These are phyloP conservation scores for Senecio squalidus DNA, from an alignment of 140 eudicot genomes.

Conservation along the genomic window DNA sequence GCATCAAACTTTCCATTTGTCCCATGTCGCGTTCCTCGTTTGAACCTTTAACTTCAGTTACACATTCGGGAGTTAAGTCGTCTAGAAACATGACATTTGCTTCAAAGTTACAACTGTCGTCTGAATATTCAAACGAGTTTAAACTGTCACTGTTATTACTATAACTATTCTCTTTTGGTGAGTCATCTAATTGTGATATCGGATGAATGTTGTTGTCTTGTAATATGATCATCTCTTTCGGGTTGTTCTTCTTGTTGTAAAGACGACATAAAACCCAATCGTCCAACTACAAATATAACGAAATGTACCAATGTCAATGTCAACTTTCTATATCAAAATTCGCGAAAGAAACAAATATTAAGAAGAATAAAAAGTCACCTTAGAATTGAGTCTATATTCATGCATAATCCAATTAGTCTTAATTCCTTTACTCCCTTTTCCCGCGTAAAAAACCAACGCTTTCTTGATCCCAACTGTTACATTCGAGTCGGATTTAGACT, in stretches of 20 bases:
- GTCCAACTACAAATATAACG: conserved; percentile 15
- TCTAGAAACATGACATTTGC: not conserved
- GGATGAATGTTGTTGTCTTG: not conserved
- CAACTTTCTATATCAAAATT: not conserved
- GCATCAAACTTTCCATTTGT: not conserved
- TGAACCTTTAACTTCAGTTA: conserved; percentile 4
- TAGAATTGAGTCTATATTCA: conserved; percentile 25
- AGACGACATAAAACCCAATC: conserved; percentile 46
- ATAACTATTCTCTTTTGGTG: not conserved
- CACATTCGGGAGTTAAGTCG: not conserved
- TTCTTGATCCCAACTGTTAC: conserved; percentile 24
- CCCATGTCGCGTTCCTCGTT: conserved; percentile 4
- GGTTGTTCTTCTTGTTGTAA: conserved; percentile 46
- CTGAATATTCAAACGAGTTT: conserved; percentile 22
- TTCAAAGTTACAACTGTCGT: conserved; percentile 13
- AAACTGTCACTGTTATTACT: conserved; percentile 25
- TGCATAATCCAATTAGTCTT: conserved; percentile 53
- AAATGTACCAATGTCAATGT: not conserved
- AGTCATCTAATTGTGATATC: not conserved
- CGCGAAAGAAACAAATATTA: too few relatives aligned
- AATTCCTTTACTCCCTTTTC: conserved; percentile 31
- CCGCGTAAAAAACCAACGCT: conserved; percentile 42
- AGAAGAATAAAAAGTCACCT: not conserved
- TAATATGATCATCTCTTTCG: conserved; percentile 21
- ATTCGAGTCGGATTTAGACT: conserved; percentile 11